Percentiles rank a stretch among this genome's conserved stretches.
phyloP scores from a whole-genome alignment of 2,329 filamentous ascomycete species.

The Pseudogymnoascus sp. region DNA sequence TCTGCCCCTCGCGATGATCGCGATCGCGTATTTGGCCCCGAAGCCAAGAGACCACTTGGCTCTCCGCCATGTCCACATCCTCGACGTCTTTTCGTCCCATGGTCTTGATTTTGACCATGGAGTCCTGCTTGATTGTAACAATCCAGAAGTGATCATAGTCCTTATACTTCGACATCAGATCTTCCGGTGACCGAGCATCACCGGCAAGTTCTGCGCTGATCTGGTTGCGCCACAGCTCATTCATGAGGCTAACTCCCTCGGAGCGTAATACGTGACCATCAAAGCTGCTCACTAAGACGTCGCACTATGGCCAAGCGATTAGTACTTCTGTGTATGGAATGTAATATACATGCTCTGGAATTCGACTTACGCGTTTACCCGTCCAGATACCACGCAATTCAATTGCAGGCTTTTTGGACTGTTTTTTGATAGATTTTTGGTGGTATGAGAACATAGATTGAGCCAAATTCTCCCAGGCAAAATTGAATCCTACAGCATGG shows the following conservation, averaged over 20 bases:
- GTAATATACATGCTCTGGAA: constrained; percentile 12
- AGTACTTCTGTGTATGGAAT: neutral
- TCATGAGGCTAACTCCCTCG: constrained; percentile 68
- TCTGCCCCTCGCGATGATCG: constrained; percentile 52
- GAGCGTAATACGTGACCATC: constrained; percentile 69
- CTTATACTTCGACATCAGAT: constrained; percentile 67
- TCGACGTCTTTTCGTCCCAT: constrained; percentile 66
- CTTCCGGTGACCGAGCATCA: constrained; percentile 71
- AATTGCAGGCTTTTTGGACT: constrained; percentile 63
- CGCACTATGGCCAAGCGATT: constrained; percentile 49
- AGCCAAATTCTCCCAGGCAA: constrained; percentile 78
- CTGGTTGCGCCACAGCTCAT: constrained; percentile 72
- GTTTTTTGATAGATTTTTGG: constrained; percentile 44
- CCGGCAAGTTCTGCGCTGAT: constrained; percentile 84
- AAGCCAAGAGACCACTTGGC: constrained; percentile 72
- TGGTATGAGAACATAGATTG: constrained; percentile 49
- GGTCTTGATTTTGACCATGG: constrained; percentile 70
- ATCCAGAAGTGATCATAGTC: constrained; percentile 80
- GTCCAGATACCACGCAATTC: constrained; percentile 54
- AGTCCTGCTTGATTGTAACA: constrained; percentile 76
- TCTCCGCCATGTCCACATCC: constrained; percentile 67
- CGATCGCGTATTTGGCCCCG: constrained; percentile 75
- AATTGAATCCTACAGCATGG: constrained; percentile 85
- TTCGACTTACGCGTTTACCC: constrained; percentile 56
- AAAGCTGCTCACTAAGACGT: constrained; percentile 84